Conservation (phyloP, 2,329 filamentous ascomycete genomes). For the Metarhizium album region DNA sequence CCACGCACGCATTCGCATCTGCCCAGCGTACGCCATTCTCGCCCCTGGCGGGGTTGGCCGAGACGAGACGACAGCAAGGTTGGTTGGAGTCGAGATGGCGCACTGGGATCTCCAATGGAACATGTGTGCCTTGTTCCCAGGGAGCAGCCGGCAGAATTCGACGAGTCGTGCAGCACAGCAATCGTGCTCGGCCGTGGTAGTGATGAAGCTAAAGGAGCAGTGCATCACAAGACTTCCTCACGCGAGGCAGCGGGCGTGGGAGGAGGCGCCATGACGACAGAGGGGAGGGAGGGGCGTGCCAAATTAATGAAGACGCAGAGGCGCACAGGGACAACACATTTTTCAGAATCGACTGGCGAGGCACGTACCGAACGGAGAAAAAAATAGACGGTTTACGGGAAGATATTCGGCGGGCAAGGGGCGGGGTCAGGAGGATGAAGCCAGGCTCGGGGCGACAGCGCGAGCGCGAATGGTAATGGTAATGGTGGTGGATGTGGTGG, state of each 20-base stretch:
- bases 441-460: constrained; percentile 11
- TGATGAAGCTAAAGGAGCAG: neutral
- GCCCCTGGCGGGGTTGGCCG: neutral
- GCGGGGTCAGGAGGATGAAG: neutral
- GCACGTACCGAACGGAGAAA: constrained; percentile 7
- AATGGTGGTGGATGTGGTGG: constrained; percentile 5
- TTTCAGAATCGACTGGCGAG: constrained; percentile 6
- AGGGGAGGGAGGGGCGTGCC: constrained; percentile 20
- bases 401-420: neutral
- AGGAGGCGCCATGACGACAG: constrained; percentile 28
- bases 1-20: neutral
- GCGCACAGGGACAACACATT: constrained; percentile 7
- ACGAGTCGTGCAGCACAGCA: neutral
- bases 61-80: neutral
- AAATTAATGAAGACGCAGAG: constrained; percentile 5
- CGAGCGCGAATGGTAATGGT: constrained; percentile 7
- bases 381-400: neutral
- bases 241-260: neutral
- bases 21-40: constrained; percentile 1
- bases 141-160: neutral
- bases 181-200: neutral
- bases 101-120: constrained; percentile 1
- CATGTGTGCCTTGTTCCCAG: neutral
- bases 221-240: neutral
- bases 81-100: neutral